Percentiles rank a stretch among this genome's conserved stretches.
These are phyloP conservation scores for Oryza longistaminata DNA, from an alignment of 176 grass and related monocot species.

Conservation along the genomic window DNA sequence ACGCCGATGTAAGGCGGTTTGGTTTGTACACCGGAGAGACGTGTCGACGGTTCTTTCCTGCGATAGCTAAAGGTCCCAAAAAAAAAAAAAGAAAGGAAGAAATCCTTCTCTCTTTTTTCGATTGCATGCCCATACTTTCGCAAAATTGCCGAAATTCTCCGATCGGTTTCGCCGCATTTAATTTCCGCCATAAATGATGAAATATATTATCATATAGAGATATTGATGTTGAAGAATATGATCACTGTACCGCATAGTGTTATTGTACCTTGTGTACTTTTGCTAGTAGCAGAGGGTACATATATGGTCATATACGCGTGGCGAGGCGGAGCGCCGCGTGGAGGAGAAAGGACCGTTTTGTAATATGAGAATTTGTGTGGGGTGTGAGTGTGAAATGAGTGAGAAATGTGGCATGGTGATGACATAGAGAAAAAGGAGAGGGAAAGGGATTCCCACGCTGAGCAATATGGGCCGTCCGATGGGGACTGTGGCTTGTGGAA, in stretches of 20 bases:
- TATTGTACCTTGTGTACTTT: slow-evolving; percentile 1
- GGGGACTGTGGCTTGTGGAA: slow-evolving; percentile 34
- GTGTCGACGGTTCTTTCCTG: slow-evolving; percentile 57
- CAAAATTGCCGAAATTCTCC: slow-evolving; percentile 39
- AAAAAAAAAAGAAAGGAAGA: neutral
- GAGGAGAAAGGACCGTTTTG: neutral
- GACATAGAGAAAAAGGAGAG: slow-evolving; percentile 40
- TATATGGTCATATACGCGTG: neutral
- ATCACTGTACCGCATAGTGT: neutral
- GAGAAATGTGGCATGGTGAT: neutral
- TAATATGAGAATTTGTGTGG: neutral
- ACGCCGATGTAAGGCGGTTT: slow-evolving; percentile 49
- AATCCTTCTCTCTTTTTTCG: neutral
- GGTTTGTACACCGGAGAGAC: slow-evolving; percentile 49
- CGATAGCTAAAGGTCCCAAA: slow-evolving; percentile 35
- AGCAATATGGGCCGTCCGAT: slow-evolving; percentile 50
- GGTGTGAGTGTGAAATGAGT: neutral
- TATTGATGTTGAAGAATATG: neutral
- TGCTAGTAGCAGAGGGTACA: neutral
- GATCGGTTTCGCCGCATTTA: neutral
- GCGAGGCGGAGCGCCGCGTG: too few species aligned
- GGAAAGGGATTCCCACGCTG: slow-evolving; percentile 29
- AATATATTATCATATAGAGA: neutral
- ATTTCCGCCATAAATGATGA: neutral
- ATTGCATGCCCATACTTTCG: slow-evolving; percentile 1